Evolutionary conservation across 495 filamentous ascomycete genomes (phyloP).

Genomic region (Aspergillus sclerotioniger): DNA sequence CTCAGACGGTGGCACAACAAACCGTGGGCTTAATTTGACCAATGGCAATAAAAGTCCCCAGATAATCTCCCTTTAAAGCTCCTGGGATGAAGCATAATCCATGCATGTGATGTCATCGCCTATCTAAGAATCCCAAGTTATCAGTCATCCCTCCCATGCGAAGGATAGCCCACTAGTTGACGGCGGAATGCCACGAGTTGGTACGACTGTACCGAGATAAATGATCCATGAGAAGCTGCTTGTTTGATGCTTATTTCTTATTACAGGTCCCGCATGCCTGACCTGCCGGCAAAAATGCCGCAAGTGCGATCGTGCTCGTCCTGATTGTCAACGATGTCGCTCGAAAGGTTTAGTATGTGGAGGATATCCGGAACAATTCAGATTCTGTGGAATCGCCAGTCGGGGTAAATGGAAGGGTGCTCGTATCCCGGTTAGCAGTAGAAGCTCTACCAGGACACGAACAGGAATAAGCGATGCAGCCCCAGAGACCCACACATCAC

Average conservation of each 20-base stretch:
- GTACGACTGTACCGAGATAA: background rate
- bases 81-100: background rate
- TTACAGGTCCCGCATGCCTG: slow-evolving; percentile 27
- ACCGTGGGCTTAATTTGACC: background rate
- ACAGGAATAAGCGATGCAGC: background rate
- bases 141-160: background rate
- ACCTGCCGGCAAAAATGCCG: slow-evolving; percentile 37
- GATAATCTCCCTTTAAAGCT: background rate
- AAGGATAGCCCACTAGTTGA: background rate
- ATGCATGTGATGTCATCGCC: slow-evolving; percentile 1
- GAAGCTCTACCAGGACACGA: background rate
- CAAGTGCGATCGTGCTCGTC: slow-evolving; percentile 30
- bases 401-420: slow-evolving; percentile 38
- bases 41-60: background rate
- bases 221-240: background rate
- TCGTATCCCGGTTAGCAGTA: slow-evolving; percentile 12
- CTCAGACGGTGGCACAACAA: background rate
- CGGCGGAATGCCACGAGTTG: slow-evolving; percentile 6
- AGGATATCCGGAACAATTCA: slow-evolving; percentile 42
- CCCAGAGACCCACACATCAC: background rate
- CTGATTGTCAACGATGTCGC: slow-evolving; percentile 27
- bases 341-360: slow-evolving; percentile 31
- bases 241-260: background rate
- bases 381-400: slow-evolving; percentile 38
- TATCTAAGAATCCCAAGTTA: background rate